Percentiles rank a stretch among this genome's conserved stretches.
phyloP scores from a whole-genome alignment of 169 alveolate species.

The Plasmodium blacklocki region DNA sequence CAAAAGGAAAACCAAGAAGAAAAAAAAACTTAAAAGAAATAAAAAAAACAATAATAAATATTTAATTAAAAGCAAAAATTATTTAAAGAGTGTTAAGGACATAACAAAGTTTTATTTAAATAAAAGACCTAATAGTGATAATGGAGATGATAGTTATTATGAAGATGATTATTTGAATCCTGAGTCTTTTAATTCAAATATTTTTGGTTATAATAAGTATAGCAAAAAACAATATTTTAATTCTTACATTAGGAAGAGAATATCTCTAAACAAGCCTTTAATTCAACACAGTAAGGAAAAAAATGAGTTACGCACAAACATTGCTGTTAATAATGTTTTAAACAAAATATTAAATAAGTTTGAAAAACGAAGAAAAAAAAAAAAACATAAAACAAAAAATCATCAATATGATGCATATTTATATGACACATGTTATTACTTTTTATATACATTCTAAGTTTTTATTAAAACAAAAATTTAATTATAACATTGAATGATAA shows the following conservation, averaged over 20 bases:
- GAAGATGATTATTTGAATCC: conserved; percentile 6
- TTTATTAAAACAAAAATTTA: conserved; percentile 1
- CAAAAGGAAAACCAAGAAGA: neutral
- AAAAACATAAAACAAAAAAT: neutral
- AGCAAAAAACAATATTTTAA: conserved; percentile 36
- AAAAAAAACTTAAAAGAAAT: neutral
- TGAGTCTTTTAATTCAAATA: conserved; percentile 6
- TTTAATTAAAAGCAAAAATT: conserved; percentile 47
- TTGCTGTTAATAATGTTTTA: conserved; percentile 46
- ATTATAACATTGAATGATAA: neutral
- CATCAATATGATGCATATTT: conserved; percentile 9
- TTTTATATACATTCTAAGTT: conserved; percentile 22
- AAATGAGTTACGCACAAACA: conserved; percentile 44
- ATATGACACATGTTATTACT: conserved; percentile 57
- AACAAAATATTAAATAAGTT: conserved; percentile 46
- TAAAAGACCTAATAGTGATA: conserved; percentile 11
- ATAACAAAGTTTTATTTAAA: conserved; percentile 23
- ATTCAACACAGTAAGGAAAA: conserved; percentile 11
- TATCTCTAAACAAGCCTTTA: conserved; percentile 30
- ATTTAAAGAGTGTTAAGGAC: conserved; percentile 42
- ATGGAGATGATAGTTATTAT: conserved; percentile 1
- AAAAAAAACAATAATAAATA: neutral
- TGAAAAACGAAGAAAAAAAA: neutral
- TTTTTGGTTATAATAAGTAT: neutral
- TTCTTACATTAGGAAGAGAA: conserved; percentile 40